Conservation (phyloP, 2,329 filamentous ascomycete genomes). For the Cladosporium sp. region DNA sequence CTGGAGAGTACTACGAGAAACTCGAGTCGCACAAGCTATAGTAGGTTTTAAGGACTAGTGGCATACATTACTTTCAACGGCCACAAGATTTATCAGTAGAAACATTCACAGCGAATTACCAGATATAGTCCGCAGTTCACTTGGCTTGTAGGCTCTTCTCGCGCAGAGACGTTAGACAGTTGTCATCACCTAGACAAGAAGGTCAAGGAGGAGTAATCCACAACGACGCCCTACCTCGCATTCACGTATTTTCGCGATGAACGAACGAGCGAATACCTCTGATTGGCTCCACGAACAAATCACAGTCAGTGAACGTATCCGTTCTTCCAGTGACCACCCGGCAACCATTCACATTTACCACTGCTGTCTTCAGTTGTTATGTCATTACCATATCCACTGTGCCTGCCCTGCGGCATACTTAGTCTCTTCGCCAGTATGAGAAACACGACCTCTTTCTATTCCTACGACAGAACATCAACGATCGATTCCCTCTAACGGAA, state of each 20-base stretch:
- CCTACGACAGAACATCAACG: too few relatives aligned
- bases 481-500: too few relatives aligned
- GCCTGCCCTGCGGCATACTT: not conserved
- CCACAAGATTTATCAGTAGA: too few relatives aligned
- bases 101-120: too few relatives aligned
- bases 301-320: not conserved
- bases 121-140: too few relatives aligned
- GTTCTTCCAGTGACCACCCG: not conserved
- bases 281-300: not conserved
- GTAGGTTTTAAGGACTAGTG: too few relatives aligned
- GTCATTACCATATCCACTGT: not conserved
- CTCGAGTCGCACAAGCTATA: too few relatives aligned
- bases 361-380: too few relatives aligned
- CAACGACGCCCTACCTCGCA: not conserved
- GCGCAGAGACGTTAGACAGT: not conserved
- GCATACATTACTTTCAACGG: too few relatives aligned
- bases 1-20: too few relatives aligned
- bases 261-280: not conserved
- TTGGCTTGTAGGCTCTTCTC: not conserved
- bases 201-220: not conserved
- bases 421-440: not conserved
- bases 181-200: not conserved
- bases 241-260: not conserved
- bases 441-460: not conserved
- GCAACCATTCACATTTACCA: not conserved